A percentile compares a stretch with the other conserved stretches of the same genome.
Conservation (phyloP, 306 rosid species). For the Citrullus colocynthis region DNA sequence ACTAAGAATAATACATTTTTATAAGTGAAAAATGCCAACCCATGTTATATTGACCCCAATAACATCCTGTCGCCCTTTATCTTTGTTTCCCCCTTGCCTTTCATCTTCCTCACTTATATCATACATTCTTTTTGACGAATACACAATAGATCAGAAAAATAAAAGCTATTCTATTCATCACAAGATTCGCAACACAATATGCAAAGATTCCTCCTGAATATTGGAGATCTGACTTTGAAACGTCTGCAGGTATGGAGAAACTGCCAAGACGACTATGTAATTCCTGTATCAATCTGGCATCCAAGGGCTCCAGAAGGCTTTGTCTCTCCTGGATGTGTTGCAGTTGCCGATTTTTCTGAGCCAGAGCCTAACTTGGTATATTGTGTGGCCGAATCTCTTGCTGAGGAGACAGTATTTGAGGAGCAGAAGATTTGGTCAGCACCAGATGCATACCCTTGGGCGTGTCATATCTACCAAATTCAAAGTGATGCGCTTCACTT, state of each 20-base stretch:
- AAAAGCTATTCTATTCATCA: neutral
- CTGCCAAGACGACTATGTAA: conserved; percentile 61
- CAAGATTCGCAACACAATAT: neutral
- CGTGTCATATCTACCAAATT: conserved; percentile 75
- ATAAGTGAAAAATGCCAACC: no score
- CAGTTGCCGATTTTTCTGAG: conserved; percentile 47
- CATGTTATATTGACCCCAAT: no score
- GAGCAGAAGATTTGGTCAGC: conserved; percentile 80
- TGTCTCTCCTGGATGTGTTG: conserved; percentile 73
- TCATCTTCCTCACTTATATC: neutral
- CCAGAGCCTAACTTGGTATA: conserved; percentile 59
- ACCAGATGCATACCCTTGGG: conserved; percentile 86
- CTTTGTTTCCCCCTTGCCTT: no score
- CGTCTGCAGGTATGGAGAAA: conserved; percentile 83
- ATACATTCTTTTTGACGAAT: neutral
- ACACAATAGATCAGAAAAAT: neutral
- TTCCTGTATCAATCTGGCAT: conserved; percentile 69
- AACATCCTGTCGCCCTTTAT: no score
- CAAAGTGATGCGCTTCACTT: conserved; percentile 86
- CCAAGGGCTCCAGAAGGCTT: conserved; percentile 96
- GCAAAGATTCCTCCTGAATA: neutral
- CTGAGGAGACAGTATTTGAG: conserved; percentile 74
- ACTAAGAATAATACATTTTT: no score
- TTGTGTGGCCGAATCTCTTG: conserved; percentile 61
- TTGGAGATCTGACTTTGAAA: neutral